These are phyloP conservation scores for Aquilaria yunnanensis DNA, from an alignment of 345 rosid genomes.

Conservation along the genomic window DNA sequence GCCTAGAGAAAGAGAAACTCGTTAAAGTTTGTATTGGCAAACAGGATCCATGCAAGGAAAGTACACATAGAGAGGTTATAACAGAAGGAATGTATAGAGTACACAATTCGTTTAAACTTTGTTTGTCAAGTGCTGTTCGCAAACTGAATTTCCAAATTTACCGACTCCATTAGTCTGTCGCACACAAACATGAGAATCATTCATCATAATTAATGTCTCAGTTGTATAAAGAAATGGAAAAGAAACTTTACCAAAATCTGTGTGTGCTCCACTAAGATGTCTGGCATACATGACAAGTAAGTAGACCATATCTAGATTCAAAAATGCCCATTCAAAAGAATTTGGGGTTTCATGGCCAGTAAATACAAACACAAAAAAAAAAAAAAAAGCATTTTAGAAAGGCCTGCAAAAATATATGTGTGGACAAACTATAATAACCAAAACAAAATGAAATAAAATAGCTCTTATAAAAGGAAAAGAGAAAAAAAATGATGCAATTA, in stretches of 20 bases:
- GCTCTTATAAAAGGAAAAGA: no score
- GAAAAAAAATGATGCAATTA: no score
- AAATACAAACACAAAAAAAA: no score
- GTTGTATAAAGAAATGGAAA: slow-evolving; percentile 2
- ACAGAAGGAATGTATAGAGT: slow-evolving; percentile 8
- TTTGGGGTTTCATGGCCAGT: no score
- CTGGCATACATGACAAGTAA: slow-evolving; percentile 11
- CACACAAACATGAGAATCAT: slow-evolving; percentile 21
- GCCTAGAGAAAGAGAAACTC: no score
- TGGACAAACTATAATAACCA: no score
- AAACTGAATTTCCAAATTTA: slow-evolving; percentile 52
- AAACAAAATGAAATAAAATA: no score
- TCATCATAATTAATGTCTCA: not conserved
- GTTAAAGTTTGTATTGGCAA: no score
- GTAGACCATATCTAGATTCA: no score
- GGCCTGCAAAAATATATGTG: no score
- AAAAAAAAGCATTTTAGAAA: no score
- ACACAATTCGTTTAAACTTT: slow-evolving; percentile 66
- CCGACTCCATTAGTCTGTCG: slow-evolving; percentile 34
- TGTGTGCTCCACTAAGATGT: slow-evolving; percentile 68
- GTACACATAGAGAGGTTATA: not conserved
- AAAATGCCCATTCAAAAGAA: no score
- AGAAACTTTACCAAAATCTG: slow-evolving; percentile 66
- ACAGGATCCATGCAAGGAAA: not conserved
- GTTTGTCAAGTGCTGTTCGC: slow-evolving; percentile 78